Conservation (phyloP, 495 filamentous ascomycete genomes). For the Aspergillus baeticus region DNA sequence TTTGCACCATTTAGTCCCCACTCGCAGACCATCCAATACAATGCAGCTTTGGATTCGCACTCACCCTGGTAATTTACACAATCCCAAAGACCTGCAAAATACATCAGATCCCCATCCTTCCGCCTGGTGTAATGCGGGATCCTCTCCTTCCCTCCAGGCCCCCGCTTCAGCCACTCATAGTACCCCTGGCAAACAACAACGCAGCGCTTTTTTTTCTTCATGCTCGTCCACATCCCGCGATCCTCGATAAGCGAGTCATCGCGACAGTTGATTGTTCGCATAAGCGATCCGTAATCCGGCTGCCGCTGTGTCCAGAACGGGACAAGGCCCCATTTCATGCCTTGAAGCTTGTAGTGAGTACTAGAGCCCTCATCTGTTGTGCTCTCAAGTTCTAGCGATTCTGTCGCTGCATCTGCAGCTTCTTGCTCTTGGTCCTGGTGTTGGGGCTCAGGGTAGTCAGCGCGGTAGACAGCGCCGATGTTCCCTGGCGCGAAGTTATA, state of each 20-base stretch:
- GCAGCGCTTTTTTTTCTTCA: conserved; percentile 87
- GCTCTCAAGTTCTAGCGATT: conserved; percentile 8
- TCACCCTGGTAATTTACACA: conserved; percentile 75
- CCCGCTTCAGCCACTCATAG: conserved; percentile 92
- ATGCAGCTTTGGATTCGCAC: conserved; percentile 8
- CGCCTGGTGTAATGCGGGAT: conserved; percentile 79
- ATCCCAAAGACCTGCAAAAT: conserved; percentile 90
- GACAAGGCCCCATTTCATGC: conserved; percentile 91
- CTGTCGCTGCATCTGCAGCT: background rate
- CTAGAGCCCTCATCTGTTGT: conserved; percentile 25
- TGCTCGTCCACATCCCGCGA: conserved; percentile 83
- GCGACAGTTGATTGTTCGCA: conserved; percentile 93
- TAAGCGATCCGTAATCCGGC: conserved; percentile 68
- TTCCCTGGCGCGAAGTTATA: conserved; percentile 94
- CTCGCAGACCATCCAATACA: background rate
- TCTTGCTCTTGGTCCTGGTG: conserved; percentile 13
- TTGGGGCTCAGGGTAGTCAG: conserved; percentile 47
- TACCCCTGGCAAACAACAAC: conserved; percentile 87
- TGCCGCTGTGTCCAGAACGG: conserved; percentile 90
- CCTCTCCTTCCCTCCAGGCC: conserved; percentile 68
- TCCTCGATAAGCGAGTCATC: conserved; percentile 79
- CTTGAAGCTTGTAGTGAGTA: conserved; percentile 73
- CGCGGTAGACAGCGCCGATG: conserved; percentile 83
- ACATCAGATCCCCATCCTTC: conserved; percentile 82
- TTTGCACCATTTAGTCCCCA: conserved; percentile 9